phyloP scores from a whole-genome alignment of 148 eudicot genomes.

The Persicaria maculosa region DNA sequence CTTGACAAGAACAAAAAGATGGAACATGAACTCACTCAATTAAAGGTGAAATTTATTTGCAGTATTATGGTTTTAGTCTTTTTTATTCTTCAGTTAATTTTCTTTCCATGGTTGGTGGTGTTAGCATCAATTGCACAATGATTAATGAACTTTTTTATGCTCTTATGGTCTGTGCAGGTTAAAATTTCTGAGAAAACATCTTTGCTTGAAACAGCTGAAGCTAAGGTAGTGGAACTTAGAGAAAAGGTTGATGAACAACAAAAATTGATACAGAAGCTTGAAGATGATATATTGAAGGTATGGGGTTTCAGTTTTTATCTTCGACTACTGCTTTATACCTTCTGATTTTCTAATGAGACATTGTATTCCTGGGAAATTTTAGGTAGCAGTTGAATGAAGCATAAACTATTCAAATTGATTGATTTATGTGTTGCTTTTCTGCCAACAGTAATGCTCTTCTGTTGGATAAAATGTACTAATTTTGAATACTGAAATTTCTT shows the following conservation, averaged over 20 bases:
- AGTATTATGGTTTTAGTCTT: background rate
- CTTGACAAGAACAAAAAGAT: conserved; percentile 98
- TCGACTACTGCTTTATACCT: background rate
- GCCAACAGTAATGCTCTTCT: background rate
- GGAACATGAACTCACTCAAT: conserved; percentile 94
- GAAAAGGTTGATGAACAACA: conserved; percentile 72
- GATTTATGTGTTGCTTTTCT: background rate
- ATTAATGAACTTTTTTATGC: background rate
- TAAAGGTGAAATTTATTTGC: conserved; percentile 46
- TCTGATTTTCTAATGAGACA: background rate
- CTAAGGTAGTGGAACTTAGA: conserved; percentile 57
- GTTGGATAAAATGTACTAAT: background rate
- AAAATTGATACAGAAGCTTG: conserved; percentile 88
- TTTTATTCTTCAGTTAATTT: background rate
- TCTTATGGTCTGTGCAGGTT: conserved; percentile 36
- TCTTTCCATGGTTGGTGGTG: background rate
- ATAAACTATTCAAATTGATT: background rate
- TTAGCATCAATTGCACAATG: background rate
- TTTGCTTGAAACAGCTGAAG: conserved; percentile 79
- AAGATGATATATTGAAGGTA: conserved; percentile 97
- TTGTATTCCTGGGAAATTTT: background rate
- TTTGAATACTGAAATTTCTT: background rate
- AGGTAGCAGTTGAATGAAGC: background rate
- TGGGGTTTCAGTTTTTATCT: conserved; percentile 3
- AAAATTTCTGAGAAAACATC: conserved; percentile 77